Evolutionary conservation across 2,329 filamentous ascomycete species (phyloP).

Genomic region (Polytolypa hystricis): DNA sequence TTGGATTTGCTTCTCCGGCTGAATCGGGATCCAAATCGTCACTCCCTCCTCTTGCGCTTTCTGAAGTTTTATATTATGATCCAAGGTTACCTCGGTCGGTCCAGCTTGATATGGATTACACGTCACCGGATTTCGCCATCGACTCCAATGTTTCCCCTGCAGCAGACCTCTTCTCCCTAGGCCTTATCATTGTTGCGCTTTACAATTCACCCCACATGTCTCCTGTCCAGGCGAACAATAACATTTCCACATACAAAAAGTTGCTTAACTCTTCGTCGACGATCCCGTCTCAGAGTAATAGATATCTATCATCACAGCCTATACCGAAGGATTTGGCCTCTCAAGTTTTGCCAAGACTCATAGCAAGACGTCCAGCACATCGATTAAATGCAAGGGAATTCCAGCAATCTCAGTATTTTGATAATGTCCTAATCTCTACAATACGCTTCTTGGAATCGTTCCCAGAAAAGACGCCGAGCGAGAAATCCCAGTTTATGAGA

Average conservation of each 20-base stretch:
- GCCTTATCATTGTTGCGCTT: conserved; percentile 73
- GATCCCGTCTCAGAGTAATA: conserved; percentile 68
- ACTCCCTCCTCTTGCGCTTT: conserved; percentile 67
- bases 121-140: conserved; percentile 86
- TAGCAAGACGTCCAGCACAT: conserved; percentile 77
- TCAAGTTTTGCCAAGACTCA: conserved; percentile 70
- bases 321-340: conserved; percentile 67
- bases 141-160: conserved; percentile 76
- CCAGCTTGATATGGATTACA: conserved; percentile 85
- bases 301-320: conserved; percentile 68
- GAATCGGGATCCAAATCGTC: conserved; percentile 66
- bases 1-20: conserved; percentile 75
- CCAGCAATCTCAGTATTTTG: conserved; percentile 90
- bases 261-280: conserved; percentile 68
- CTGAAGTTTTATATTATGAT: conserved; percentile 76
- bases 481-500: conserved; percentile 85
- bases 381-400: conserved; percentile 82
- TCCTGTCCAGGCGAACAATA: conserved; percentile 71
- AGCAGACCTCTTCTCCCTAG: conserved; percentile 89
- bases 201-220: conserved; percentile 93
- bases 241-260: conserved; percentile 73
- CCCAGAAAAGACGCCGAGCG: conserved; percentile 79
- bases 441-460: conserved; percentile 89
- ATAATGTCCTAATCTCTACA: conserved; percentile 91
- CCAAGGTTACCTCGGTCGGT: conserved; percentile 69